A percentile compares a stretch with the other conserved stretches of the same genome.
phyloP scores from a whole-genome alignment of 2,329 filamentous ascomycete species.

The Dactylella cylindrospora region DNA sequence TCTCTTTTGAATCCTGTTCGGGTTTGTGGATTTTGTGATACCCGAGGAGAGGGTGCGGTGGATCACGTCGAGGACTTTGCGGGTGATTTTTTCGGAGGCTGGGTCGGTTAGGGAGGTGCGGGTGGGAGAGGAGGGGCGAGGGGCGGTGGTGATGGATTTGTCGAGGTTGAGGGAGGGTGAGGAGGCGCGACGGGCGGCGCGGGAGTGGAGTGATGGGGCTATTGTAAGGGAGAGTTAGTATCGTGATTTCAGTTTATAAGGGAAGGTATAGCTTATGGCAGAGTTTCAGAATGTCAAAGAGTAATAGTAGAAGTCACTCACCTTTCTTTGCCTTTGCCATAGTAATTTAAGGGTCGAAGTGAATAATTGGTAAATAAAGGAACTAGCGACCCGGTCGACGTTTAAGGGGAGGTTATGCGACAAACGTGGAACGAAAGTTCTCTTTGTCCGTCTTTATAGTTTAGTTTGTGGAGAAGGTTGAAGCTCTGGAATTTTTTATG shows the following conservation, averaged over 20 bases:
- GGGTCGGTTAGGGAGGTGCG: constrained; percentile 49
- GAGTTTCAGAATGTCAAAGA: no score
- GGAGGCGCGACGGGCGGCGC: constrained; percentile 71
- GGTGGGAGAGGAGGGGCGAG: constrained; percentile 49
- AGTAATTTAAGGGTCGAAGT: neutral
- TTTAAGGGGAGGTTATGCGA: neutral
- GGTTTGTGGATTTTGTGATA: constrained; percentile 23
- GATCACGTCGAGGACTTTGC: constrained; percentile 43
- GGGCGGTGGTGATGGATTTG: constrained; percentile 67
- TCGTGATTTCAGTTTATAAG: neutral
- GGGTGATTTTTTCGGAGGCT: constrained; percentile 30
- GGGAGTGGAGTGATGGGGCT: constrained; percentile 60
- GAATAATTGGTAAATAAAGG: neutral
- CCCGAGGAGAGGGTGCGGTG: constrained; percentile 31
- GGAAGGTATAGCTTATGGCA: neutral
- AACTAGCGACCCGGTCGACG: neutral
- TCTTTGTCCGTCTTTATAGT: neutral
- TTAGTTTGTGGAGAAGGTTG: neutral
- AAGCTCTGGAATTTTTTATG: constrained; percentile 3
- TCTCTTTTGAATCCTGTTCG: constrained; percentile 22
- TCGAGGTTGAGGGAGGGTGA: constrained; percentile 71
- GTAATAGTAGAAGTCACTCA: neutral
- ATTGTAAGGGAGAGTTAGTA: constrained; percentile 1
- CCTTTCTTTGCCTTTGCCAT: constrained; percentile 42
- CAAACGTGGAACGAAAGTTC: neutral